Percentiles rank a stretch among this genome's conserved stretches.
Conservation (phyloP, 169 alveolate species). For the Plasmodium blacklocki region DNA sequence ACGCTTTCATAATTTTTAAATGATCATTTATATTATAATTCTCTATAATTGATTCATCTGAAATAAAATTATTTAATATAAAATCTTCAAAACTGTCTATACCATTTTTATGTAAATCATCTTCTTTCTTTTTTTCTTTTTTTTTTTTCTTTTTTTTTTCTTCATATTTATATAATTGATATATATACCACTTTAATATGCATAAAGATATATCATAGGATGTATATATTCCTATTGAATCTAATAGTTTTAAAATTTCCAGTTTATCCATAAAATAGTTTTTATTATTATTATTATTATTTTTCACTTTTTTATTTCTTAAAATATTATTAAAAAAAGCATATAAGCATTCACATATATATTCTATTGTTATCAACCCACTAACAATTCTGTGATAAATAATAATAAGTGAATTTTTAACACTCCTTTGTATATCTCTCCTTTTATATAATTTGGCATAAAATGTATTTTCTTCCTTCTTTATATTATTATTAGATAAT, state of each 20-base stretch:
- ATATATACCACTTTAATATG: slow-evolving; percentile 32
- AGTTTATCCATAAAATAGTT: slow-evolving; percentile 4
- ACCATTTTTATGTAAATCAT: too few species aligned
- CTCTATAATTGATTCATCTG: too few species aligned
- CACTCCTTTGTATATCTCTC: slow-evolving; percentile 19
- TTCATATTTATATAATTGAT: background rate
- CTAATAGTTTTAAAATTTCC: slow-evolving; percentile 7
- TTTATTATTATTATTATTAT: background rate
- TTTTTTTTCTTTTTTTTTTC: background rate
- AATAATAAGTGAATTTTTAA: slow-evolving; percentile 25
- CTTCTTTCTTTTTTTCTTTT: background rate
- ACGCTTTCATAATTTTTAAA: background rate
- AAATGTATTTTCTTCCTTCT: background rate
- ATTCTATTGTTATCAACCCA: slow-evolving; percentile 23
- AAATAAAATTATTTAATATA: background rate
- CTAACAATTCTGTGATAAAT: slow-evolving; percentile 44
- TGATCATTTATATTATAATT: slow-evolving; percentile 14
- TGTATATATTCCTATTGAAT: slow-evolving; percentile 38
- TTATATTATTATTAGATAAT: background rate
- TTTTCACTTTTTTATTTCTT: slow-evolving; percentile 3
- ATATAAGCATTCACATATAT: slow-evolving; percentile 21
- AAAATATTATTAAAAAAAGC: background rate
- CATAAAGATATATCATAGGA: slow-evolving; percentile 28
- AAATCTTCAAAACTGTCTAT: background rate
- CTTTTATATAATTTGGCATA: background rate